These are phyloP conservation scores for Drechslerella coelobrocha DNA, from an alignment of 2,329 filamentous ascomycete species.

Conservation along the genomic window DNA sequence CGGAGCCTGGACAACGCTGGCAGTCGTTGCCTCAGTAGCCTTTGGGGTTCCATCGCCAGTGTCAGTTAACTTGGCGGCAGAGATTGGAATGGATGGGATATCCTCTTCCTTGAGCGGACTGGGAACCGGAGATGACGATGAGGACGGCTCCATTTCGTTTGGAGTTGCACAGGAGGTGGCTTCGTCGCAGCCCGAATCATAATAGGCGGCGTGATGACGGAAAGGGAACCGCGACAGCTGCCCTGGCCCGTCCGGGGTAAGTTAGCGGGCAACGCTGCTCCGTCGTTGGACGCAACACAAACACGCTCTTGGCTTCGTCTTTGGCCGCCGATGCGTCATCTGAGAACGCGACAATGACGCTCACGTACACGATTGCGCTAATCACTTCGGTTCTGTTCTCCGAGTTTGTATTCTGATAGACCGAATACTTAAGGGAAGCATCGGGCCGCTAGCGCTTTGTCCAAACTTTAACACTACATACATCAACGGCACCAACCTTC, in stretches of 20 bases:
- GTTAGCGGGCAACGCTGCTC: neutral
- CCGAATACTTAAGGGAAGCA: too few species aligned
- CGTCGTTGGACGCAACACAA: constrained; percentile 6
- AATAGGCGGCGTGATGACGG: constrained; percentile 29
- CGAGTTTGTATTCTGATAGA: constrained; percentile 11
- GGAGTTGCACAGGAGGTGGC: constrained; percentile 12
- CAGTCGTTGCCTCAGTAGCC: constrained; percentile 44
- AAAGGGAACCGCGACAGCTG: constrained; percentile 32
- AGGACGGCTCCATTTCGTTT: constrained; percentile 45
- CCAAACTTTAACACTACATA: neutral
- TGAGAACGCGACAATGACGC: constrained; percentile 1
- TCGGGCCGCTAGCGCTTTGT: too few species aligned
- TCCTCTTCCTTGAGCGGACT: constrained; percentile 46
- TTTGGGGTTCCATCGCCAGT: constrained; percentile 41
- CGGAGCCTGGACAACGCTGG: constrained; percentile 31
- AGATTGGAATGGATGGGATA: constrained; percentile 38
- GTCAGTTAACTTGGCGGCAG: constrained; percentile 36
- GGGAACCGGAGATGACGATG: constrained; percentile 29
- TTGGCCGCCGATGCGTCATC: constrained; percentile 11
- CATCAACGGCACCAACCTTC: neutral
- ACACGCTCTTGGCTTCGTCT: constrained; percentile 21
- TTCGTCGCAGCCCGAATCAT: constrained; percentile 12
- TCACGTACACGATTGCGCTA: neutral
- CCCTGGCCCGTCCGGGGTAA: constrained; percentile 24
- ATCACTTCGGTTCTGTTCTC: too few species aligned